A percentile compares a stretch with the other conserved stretches of the same genome.
phyloP scores from a whole-genome alignment of 345 rosid genomes.

The Eucalyptus decipiens region DNA sequence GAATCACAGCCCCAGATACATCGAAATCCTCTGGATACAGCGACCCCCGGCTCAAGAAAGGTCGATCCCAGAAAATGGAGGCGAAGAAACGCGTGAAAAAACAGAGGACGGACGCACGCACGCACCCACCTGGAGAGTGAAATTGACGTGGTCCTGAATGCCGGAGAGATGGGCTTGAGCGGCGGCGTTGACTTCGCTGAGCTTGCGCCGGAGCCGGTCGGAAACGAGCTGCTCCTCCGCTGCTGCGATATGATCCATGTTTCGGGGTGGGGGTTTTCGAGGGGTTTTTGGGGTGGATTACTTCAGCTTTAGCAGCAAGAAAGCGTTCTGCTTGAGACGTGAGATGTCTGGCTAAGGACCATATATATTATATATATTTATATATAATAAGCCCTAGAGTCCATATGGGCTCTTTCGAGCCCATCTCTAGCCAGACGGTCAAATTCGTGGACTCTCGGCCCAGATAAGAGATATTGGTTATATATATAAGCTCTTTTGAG shows the following conservation, averaged over 20 bases:
- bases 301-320: not conserved
- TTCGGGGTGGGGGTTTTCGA: not conserved
- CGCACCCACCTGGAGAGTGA: conserved; percentile 67
- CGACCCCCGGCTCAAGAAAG: not conserved
- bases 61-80: not conserved
- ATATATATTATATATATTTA: no score
- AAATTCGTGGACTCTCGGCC: not conserved
- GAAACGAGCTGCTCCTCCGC: conserved; percentile 47
- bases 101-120: not conserved
- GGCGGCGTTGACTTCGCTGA: conserved; percentile 53
- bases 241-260: conserved; percentile 43
- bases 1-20: not conserved
- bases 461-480: not conserved
- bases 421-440: not conserved
- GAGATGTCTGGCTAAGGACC: not conserved
- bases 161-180: conserved; percentile 69
- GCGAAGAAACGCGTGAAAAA: not conserved
- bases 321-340: not conserved
- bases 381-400: not conserved
- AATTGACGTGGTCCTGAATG: conserved; percentile 79
- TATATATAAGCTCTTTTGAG: not conserved
- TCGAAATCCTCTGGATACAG: not conserved
- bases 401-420: not conserved
- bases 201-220: conserved; percentile 56
- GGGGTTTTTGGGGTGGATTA: not conserved